phyloP scores from a whole-genome alignment of 495 filamentous ascomycete species.

The Bacidia rubella region DNA sequence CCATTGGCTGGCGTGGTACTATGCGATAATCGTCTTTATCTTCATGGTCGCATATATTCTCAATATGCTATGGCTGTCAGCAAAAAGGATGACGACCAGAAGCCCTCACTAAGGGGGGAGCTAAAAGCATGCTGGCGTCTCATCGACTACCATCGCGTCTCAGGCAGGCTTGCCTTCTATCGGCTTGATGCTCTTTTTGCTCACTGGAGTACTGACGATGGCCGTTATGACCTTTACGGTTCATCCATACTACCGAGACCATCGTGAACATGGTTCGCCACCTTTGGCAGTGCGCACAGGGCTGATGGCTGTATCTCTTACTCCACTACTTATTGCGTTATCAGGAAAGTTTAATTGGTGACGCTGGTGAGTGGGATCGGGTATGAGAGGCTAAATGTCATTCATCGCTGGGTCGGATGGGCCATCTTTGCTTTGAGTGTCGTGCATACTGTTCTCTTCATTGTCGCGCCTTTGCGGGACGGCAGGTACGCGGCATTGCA shows the following conservation, averaged over 20 bases:
- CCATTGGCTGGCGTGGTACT: conserved; percentile 24
- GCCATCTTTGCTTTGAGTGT: conserved; percentile 26
- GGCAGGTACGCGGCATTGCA: conserved; percentile 13
- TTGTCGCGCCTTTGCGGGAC: conserved; percentile 21
- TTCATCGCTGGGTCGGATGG: conserved; percentile 32
- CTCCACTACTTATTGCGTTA: conserved; percentile 30
- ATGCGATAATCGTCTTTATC: conserved; percentile 20
- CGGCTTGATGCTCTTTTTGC: conserved; percentile 17
- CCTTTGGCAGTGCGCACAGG: conserved; percentile 32
- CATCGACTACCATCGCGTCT: conserved; percentile 22
- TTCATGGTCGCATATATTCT: conserved; percentile 18
- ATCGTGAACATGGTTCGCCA: conserved; percentile 26
- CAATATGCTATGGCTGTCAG: conserved; percentile 11
- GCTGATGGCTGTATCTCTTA: conserved; percentile 29
- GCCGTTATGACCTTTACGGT: conserved; percentile 19
- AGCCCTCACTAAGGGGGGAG: background rate
- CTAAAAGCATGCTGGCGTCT: conserved; percentile 16
- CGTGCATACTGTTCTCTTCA: conserved; percentile 34
- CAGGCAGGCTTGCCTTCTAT: conserved; percentile 17
- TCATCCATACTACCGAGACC: conserved; percentile 25
- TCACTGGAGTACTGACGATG: conserved; percentile 12
- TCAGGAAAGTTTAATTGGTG: conserved; percentile 29
- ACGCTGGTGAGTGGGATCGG: conserved; percentile 30
- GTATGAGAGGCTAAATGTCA: conserved; percentile 32
- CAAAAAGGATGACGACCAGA: background rate